Conservation (phyloP, 192 early-diverging fungal genomes). For the Phycomyces nitens region DNA sequence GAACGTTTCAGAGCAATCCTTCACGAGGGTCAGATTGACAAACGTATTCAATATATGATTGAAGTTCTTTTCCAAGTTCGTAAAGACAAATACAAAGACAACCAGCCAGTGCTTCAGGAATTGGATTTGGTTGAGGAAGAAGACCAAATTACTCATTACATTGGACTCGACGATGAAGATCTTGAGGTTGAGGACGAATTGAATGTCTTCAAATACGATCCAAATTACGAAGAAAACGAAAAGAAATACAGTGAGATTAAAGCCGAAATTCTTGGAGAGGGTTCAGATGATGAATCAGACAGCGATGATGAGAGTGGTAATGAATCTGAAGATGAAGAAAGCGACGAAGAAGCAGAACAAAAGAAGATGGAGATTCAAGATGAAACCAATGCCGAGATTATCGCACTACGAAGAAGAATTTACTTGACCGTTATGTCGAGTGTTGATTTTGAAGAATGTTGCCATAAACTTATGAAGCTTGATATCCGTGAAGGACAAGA, state of each 20-base stretch:
- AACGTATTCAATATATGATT: slow-evolving; percentile 96
- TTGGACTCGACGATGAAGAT: slow-evolving; percentile 80
- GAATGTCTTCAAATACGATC: slow-evolving; percentile 84
- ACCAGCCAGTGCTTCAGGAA: slow-evolving; percentile 68
- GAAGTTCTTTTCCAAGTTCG: slow-evolving; percentile 95
- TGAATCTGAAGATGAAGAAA: slow-evolving; percentile 45
- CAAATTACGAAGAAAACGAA: slow-evolving; percentile 79
- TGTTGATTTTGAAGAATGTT: slow-evolving; percentile 92
- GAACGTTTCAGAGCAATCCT: slow-evolving; percentile 89
- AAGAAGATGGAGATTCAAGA: slow-evolving; percentile 75
- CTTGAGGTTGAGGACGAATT: slow-evolving; percentile 76
- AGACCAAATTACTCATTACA: slow-evolving; percentile 91
- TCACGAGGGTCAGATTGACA: slow-evolving; percentile 92
- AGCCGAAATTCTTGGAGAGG: slow-evolving; percentile 82
- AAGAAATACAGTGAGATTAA: slow-evolving; percentile 77
- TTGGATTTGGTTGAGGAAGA: slow-evolving; percentile 92
- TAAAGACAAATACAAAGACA: slow-evolving; percentile 91
- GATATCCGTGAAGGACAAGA: slow-evolving; percentile 81
- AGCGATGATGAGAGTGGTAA: slow-evolving; percentile 36
- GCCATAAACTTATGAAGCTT: slow-evolving; percentile 91
- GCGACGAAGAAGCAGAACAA: slow-evolving; percentile 39
- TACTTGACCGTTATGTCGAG: slow-evolving; percentile 95
- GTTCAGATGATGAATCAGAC: slow-evolving; percentile 52
- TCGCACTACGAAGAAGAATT: slow-evolving; percentile 87
- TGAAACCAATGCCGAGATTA: slow-evolving; percentile 82